These are phyloP conservation scores for Botryotinia convoluta DNA, from an alignment of 2,329 filamentous ascomycete species.

Conservation along the genomic window DNA sequence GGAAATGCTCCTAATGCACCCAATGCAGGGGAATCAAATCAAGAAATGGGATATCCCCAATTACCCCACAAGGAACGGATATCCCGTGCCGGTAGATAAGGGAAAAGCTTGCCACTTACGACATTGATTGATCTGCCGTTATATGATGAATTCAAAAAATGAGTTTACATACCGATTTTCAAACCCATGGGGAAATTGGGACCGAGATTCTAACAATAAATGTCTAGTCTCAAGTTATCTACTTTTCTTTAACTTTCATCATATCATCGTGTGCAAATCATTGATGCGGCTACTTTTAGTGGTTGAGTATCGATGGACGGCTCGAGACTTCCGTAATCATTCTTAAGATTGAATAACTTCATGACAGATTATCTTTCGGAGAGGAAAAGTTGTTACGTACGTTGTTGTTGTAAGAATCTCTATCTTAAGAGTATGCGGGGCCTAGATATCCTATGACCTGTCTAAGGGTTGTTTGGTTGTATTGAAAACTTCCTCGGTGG, in stretches of 20 bases:
- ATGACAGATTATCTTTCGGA: background rate
- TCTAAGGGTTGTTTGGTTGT: background rate
- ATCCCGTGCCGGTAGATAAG: background rate
- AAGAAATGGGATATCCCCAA: background rate
- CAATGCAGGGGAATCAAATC: background rate
- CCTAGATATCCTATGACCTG: background rate
- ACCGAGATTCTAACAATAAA: background rate
- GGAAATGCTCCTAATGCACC: background rate
- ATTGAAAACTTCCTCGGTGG: background rate
- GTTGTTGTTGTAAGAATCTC: background rate
- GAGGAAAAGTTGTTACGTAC: background rate
- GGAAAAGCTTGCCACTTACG: background rate
- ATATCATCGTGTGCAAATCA: background rate
- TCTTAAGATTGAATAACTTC: background rate
- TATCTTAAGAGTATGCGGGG: background rate
- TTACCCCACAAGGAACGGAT: background rate
- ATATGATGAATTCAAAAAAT: background rate
- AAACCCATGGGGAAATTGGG: background rate
- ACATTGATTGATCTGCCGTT: background rate
- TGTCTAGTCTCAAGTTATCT: no score
- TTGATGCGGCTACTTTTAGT: background rate
- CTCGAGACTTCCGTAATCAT: background rate
- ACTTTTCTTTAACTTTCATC: background rate
- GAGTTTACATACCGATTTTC: background rate
- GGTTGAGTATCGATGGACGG: background rate